These are phyloP conservation scores for Helichrysum umbraculigerum DNA, from an alignment of 129 eudicot genomes.

Conservation along the genomic window DNA sequence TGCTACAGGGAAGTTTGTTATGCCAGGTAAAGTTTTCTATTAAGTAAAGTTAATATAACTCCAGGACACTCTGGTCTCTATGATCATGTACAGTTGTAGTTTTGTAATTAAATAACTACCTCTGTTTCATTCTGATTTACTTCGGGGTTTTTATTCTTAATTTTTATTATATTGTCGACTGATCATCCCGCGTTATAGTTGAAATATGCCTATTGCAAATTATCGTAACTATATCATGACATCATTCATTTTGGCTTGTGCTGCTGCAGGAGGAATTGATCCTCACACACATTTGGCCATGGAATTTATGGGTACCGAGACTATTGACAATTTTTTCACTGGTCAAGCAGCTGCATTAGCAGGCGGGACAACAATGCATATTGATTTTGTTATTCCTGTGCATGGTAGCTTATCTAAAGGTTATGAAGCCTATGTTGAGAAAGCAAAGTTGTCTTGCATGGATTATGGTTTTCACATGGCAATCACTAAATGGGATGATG, in stretches of 20 bases:
- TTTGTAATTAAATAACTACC: neutral
- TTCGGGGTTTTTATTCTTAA: neutral
- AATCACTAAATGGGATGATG: slow-evolving; percentile 96
- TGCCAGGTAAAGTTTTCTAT: slow-evolving; percentile 69
- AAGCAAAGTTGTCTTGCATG: slow-evolving; percentile 78
- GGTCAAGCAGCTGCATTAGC: slow-evolving; percentile 99
- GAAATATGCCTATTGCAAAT: neutral
- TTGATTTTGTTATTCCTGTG: slow-evolving; percentile 92
- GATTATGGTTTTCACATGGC: slow-evolving; percentile 99
- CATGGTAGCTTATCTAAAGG: slow-evolving; percentile 84
- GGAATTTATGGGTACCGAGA: slow-evolving; percentile 95
- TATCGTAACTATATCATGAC: slow-evolving; percentile 9
- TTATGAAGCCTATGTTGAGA: slow-evolving; percentile 67
- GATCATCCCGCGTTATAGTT: neutral
- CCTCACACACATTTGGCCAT: slow-evolving; percentile 98
- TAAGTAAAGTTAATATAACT: neutral
- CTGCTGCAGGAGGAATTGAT: slow-evolving; percentile 90
- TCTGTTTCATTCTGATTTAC: slow-evolving; percentile 2
- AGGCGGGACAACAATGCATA: slow-evolving; percentile 98
- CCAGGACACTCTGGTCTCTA: neutral
- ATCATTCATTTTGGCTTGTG: slow-evolving; percentile 19
- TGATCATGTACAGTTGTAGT: neutral
- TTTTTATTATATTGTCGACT: neutral
- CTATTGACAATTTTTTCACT: slow-evolving; percentile 84
- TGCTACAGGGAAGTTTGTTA: slow-evolving; percentile 93